Percentiles rank a stretch among this genome's conserved stretches.
Evolutionary conservation across 2,329 filamentous ascomycete species (phyloP).

Genomic region (Epichloe brachyelytri): DNA sequence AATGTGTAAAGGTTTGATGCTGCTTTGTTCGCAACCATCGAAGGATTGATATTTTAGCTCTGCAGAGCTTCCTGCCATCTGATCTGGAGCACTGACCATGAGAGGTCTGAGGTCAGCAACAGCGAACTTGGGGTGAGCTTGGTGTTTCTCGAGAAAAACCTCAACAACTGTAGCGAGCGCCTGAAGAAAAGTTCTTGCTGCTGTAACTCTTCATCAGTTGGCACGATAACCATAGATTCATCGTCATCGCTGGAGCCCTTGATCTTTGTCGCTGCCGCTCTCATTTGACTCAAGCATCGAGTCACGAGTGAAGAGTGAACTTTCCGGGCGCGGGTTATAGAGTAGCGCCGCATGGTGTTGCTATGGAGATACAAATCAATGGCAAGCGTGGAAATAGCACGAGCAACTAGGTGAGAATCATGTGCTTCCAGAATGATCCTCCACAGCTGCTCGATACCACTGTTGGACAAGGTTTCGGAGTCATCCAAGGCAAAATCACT

Average conservation of each 20-base stretch:
- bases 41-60: constrained; percentile 65
- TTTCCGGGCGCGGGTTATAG: constrained; percentile 35
- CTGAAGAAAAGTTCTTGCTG: constrained; percentile 48
- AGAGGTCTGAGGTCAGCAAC: constrained; percentile 43
- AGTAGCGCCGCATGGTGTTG: constrained; percentile 34
- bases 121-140: constrained; percentile 45
- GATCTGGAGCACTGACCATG: constrained; percentile 36
- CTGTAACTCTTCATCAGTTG: constrained; percentile 32
- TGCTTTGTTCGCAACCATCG: constrained; percentile 44
- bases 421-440: constrained; percentile 61
- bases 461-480: constrained; percentile 36
- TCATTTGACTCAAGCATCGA: constrained; percentile 59
- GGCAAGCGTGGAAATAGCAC: constrained; percentile 59
- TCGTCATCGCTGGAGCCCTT: constrained; percentile 37
- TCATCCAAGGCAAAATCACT: constrained; percentile 36
- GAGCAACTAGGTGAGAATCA: constrained; percentile 49
- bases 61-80: constrained; percentile 49
- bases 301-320: constrained; percentile 60
- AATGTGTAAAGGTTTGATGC: constrained; percentile 49
- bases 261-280: constrained; percentile 42
- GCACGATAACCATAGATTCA: constrained; percentile 39
- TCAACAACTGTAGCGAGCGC: constrained; percentile 55
- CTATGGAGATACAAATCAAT: constrained; percentile 55
- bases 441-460: constrained; percentile 64
- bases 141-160: constrained; percentile 52